These are phyloP conservation scores for Penicillium sp. DNA, from an alignment of 2,329 filamentous ascomycete genomes.

Conservation along the genomic window DNA sequence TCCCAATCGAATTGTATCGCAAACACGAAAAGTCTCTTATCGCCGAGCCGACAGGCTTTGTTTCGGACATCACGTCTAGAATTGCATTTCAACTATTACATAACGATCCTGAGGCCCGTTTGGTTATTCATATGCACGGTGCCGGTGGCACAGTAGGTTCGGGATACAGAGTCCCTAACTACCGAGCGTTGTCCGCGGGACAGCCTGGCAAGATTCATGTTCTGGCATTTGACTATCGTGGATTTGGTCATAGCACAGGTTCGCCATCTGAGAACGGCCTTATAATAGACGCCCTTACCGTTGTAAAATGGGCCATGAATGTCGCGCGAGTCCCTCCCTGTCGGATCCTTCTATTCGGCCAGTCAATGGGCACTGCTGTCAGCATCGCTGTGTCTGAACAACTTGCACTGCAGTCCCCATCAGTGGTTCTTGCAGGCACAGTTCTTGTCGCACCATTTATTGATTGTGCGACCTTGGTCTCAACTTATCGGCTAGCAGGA, in stretches of 20 bases:
- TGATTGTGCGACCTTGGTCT: constrained; percentile 51
- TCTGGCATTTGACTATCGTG: constrained; percentile 57
- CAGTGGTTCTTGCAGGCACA: constrained; percentile 51
- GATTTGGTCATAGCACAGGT: constrained; percentile 55
- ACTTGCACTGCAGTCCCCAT: constrained; percentile 38
- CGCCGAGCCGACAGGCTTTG: constrained; percentile 48
- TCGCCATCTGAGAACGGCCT: constrained; percentile 54
- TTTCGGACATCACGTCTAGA: constrained; percentile 44
- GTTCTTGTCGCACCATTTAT: constrained; percentile 57
- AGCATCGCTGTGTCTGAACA: constrained; percentile 44
- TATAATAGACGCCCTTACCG: constrained; percentile 49
- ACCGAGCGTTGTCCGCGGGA: constrained; percentile 52
- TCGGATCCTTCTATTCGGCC: constrained; percentile 57
- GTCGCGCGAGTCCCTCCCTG: constrained; percentile 50
- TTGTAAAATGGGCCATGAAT: constrained; percentile 53
- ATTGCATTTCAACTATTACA: constrained; percentile 49
- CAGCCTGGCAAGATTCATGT: constrained; percentile 51
- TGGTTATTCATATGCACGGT: constrained; percentile 54
- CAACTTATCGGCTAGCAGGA: constrained; percentile 56
- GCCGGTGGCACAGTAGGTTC: constrained; percentile 55
- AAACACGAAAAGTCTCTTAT: constrained; percentile 63
- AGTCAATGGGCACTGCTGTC: constrained; percentile 58
- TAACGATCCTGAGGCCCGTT: constrained; percentile 46
- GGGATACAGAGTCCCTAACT: constrained; percentile 46
- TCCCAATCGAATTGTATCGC: constrained; percentile 73